phyloP scores from a whole-genome alignment of 345 rosid species.

The Abelmoschus esculentus region DNA sequence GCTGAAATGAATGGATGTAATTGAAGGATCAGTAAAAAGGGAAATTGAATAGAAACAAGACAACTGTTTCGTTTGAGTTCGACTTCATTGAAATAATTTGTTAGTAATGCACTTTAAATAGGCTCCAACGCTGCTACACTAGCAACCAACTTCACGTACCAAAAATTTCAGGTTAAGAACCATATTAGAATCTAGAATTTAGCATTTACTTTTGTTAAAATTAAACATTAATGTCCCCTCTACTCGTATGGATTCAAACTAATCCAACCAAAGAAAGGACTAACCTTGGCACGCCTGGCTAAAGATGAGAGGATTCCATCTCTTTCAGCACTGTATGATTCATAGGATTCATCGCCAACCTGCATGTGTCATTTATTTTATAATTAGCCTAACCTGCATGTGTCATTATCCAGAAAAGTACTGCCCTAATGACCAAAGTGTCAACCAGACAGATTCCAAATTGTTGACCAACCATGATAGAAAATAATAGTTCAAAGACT shows the following conservation, averaged over 20 bases:
- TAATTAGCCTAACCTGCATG: slow-evolving; percentile 42
- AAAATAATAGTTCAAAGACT: neutral
- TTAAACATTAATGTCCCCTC: neutral
- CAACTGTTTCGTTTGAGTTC: neutral
- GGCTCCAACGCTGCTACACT: neutral
- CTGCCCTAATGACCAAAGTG: neutral
- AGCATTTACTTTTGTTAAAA: slow-evolving; percentile 1
- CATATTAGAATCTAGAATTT: neutral
- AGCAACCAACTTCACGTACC: neutral
- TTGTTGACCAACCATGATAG: neutral
- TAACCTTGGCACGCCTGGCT: slow-evolving; percentile 88
- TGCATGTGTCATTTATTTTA: slow-evolving; percentile 19
- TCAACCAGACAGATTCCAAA: neutral
- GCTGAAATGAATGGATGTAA: neutral
- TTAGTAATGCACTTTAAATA: too few species aligned
- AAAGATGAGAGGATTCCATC: slow-evolving; percentile 82
- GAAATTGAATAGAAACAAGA: neutral
- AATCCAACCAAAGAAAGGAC: slow-evolving; percentile 30
- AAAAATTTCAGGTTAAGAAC: neutral
- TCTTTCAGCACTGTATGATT: slow-evolving; percentile 63
- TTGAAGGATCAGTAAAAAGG: neutral
- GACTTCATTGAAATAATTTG: neutral
- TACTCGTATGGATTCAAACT: too few species aligned
- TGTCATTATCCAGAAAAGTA: neutral
- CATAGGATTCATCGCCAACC: slow-evolving; percentile 80